Evolutionary conservation across 331 rosid species (phyloP).

Genomic region (Spiraea crenata): DNA sequence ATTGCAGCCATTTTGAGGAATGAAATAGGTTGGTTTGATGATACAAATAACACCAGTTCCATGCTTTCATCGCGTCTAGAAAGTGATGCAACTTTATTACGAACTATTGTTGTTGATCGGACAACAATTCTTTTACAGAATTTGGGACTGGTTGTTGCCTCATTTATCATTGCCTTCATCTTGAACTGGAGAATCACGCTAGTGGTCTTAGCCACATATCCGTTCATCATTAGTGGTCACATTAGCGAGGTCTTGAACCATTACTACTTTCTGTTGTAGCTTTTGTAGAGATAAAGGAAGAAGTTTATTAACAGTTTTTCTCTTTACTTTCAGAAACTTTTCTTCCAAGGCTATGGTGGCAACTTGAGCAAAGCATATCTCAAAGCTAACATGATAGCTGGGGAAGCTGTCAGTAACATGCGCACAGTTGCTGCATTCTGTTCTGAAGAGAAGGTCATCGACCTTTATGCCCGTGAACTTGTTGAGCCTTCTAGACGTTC

Average conservation of each 20-base stretch:
- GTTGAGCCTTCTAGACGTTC: slow-evolving; percentile 77
- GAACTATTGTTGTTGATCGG: slow-evolving; percentile 90
- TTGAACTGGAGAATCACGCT: slow-evolving; percentile 95
- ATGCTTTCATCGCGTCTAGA: slow-evolving; percentile 90
- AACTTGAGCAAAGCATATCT: slow-evolving; percentile 96
- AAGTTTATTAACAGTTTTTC: slow-evolving; percentile 9
- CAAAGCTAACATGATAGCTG: slow-evolving; percentile 92
- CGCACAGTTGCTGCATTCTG: slow-evolving; percentile 97
- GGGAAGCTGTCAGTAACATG: slow-evolving; percentile 93
- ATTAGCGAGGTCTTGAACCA: slow-evolving; percentile 68
- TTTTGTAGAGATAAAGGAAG: background rate
- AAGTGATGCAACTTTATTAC: slow-evolving; percentile 71
- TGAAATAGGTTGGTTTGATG: slow-evolving; percentile 97
- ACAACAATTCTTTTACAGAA: slow-evolving; percentile 80
- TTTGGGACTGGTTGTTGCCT: slow-evolving; percentile 71
- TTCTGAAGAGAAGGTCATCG: slow-evolving; percentile 75
- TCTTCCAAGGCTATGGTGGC: slow-evolving; percentile 96
- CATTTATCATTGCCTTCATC: slow-evolving; percentile 80
- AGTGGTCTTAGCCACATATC: slow-evolving; percentile 88
- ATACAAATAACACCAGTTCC: slow-evolving; percentile 72
- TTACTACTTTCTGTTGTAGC: slow-evolving; percentile 16
- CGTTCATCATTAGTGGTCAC: slow-evolving; percentile 86
- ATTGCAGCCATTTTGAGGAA: slow-evolving; percentile 88
- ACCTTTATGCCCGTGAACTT: slow-evolving; percentile 72
- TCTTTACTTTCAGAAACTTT: slow-evolving; percentile 66